Evolutionary conservation across 768 basidiomycete species (phyloP).

Genomic region (Tulasnella sp.): DNA sequence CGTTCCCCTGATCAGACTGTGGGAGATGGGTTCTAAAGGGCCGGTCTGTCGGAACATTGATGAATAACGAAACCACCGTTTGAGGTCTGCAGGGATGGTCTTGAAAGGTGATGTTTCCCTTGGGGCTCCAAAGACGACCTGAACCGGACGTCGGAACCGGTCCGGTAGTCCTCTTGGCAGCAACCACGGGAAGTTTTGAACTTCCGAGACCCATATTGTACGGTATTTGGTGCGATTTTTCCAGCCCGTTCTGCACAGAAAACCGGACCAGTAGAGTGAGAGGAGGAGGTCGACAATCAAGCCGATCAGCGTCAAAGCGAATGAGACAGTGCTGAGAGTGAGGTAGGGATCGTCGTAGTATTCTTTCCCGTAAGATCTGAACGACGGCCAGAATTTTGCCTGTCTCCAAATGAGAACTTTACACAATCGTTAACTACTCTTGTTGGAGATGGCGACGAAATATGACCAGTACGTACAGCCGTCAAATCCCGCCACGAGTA

Average conservation of each 20-base stretch:
- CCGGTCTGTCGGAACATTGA: not conserved
- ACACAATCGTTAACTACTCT: not conserved
- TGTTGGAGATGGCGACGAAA: not conserved
- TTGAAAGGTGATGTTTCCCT: not conserved
- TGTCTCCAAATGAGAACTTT: not conserved
- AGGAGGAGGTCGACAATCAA: not conserved
- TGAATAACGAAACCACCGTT: not conserved
- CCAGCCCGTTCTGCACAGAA: not conserved
- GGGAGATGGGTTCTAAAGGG: not conserved
- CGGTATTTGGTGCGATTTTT: not conserved
- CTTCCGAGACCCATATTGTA: not conserved
- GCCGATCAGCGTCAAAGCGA: not conserved
- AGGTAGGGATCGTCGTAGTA: not conserved
- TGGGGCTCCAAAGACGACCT: not conserved
- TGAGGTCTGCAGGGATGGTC: not conserved
- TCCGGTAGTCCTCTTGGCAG: no score
- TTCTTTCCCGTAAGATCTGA: not conserved
- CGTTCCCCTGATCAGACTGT: not conserved
- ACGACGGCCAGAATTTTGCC: not conserved
- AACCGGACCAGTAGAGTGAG: not conserved
- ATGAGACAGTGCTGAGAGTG: not conserved
- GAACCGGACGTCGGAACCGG: not conserved
- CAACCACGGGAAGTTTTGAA: not conserved
- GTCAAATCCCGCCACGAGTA: not conserved
- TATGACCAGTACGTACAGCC: not conserved